Percentiles rank a stretch among this genome's conserved stretches.
These are phyloP conservation scores for Claviceps pazoutovae DNA, from an alignment of 2,329 filamentous ascomycete genomes.

Conservation along the genomic window DNA sequence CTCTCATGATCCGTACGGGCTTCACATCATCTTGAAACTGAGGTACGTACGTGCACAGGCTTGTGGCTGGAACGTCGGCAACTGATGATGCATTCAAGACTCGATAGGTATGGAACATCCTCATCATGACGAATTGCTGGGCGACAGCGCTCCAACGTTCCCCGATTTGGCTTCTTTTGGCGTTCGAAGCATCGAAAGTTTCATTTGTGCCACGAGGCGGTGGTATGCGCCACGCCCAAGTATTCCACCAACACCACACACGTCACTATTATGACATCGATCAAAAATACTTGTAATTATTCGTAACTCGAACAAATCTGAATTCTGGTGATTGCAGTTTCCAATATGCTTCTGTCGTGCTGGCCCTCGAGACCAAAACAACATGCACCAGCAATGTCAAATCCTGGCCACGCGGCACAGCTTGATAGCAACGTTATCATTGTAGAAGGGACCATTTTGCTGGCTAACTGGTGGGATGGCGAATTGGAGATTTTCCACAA, in stretches of 20 bases:
- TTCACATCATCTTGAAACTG: no score
- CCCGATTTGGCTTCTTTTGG: background rate
- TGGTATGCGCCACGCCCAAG: background rate
- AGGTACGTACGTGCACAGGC: no score
- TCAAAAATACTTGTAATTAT: background rate
- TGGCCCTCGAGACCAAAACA: background rate
- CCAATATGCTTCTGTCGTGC: background rate
- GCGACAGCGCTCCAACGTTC: background rate
- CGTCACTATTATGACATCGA: background rate
- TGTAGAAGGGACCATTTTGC: slow-evolving; percentile 53
- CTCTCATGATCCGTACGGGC: no score
- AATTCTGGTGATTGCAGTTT: background rate
- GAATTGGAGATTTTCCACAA: slow-evolving; percentile 29
- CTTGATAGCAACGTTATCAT: slow-evolving; percentile 42
- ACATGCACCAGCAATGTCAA: background rate
- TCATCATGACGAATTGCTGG: background rate
- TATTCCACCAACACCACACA: background rate
- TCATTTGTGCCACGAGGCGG: background rate
- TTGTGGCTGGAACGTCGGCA: no score
- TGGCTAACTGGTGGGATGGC: slow-evolving; percentile 20
- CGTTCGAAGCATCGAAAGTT: background rate
- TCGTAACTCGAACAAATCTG: background rate
- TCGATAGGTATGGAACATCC: no score
- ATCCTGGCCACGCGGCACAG: slow-evolving; percentile 25
- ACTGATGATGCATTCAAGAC: no score